Conservation (phyloP, 2,329 filamentous ascomycete species). For the Volutella citrinella region DNA sequence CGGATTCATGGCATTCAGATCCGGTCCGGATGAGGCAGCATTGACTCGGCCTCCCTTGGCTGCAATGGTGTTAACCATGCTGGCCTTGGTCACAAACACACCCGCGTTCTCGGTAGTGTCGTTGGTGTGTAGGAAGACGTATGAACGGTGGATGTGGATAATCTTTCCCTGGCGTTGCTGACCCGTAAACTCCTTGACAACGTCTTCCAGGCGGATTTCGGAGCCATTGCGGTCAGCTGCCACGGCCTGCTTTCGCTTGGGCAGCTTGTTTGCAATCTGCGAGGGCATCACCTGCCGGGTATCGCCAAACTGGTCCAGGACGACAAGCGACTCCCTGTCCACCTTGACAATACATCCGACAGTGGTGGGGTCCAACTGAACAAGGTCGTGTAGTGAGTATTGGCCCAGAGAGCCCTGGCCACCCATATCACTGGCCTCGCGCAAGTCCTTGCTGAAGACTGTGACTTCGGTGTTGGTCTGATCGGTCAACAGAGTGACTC, state of each 20-base stretch:
- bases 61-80: conserved; percentile 85
- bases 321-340: conserved; percentile 85
- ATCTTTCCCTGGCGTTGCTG: conserved; percentile 86
- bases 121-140: conserved; percentile 84
- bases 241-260: conserved; percentile 77
- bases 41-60: conserved; percentile 85
- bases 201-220: conserved; percentile 88
- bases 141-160: conserved; percentile 90
- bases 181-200: conserved; percentile 84
- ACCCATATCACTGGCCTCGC: conserved; percentile 89
- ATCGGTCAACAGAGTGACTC: conserved; percentile 89
- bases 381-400: conserved; percentile 88
- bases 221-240: conserved; percentile 91
- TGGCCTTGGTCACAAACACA: conserved; percentile 82
- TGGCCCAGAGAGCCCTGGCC: conserved; percentile 81
- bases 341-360: conserved; percentile 94
- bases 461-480: conserved; percentile 92
- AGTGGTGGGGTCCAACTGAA: conserved; percentile 88
- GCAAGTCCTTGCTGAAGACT: conserved; percentile 94
- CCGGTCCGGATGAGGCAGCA: conserved; percentile 60
- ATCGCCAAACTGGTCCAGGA: conserved; percentile 87
- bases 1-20: conserved; percentile 89
- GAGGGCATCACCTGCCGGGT: conserved; percentile 81
- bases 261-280: conserved; percentile 86
- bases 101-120: conserved; percentile 81